Evolutionary conservation across 2,329 filamentous ascomycete species (phyloP).

Genomic region (Cladosporium sp.): DNA sequence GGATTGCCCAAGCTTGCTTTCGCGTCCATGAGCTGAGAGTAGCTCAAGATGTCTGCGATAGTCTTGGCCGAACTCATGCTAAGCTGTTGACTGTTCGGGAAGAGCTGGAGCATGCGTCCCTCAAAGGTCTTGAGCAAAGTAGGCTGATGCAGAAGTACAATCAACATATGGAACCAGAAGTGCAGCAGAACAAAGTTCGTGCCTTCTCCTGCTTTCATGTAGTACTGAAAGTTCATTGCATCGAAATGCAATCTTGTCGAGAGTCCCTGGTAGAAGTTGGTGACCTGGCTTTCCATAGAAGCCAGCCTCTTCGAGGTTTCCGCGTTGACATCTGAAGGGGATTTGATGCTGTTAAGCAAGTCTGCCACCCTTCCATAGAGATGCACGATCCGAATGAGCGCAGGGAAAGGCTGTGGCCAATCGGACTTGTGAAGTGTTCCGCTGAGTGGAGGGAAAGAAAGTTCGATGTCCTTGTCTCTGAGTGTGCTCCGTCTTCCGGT

Average conservation of each 20-base stretch:
- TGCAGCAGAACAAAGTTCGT: slow-evolving; percentile 84
- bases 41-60: slow-evolving; percentile 81
- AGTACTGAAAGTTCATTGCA: slow-evolving; percentile 78
- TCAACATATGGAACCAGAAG: slow-evolving; percentile 84
- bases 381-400: slow-evolving; percentile 77
- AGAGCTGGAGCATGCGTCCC: slow-evolving; percentile 64
- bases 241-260: slow-evolving; percentile 76
- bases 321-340: slow-evolving; percentile 67
- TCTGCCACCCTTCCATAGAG: slow-evolving; percentile 82
- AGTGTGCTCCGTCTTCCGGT: slow-evolving; percentile 81
- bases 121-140: slow-evolving; percentile 75
- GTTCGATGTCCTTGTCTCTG: slow-evolving; percentile 78
- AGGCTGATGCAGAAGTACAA: slow-evolving; percentile 79
- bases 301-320: slow-evolving; percentile 69
- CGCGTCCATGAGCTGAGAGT: slow-evolving; percentile 78
- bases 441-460: slow-evolving; percentile 60
- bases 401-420: slow-evolving; percentile 75
- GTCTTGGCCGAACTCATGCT: slow-evolving; percentile 90
- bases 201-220: slow-evolving; percentile 74
- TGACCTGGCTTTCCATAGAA: slow-evolving; percentile 77
- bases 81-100: slow-evolving; percentile 72
- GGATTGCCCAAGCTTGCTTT: slow-evolving; percentile 85
- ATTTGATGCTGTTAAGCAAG: slow-evolving; percentile 74
- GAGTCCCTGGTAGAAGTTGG: slow-evolving; percentile 67
- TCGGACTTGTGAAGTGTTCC: slow-evolving; percentile 53